Evolutionary conservation across 164 flowering plant genomes (phyloP), one percentile per base, ranked within the genome.

Genomic region (Platanus orientalis): DNA sequence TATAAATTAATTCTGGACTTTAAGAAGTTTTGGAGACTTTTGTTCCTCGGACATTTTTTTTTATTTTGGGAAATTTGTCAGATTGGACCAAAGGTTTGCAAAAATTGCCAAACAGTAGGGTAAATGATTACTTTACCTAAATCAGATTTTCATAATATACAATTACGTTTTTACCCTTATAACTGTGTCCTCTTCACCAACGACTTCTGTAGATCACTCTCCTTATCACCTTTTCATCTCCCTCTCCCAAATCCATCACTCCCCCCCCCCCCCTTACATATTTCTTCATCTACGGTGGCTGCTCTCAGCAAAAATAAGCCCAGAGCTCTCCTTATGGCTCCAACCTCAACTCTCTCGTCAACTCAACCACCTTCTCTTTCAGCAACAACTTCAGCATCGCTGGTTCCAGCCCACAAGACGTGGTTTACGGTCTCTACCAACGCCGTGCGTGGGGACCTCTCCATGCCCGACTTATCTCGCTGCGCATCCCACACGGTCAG

Each of bases 361-460:
- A 87, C 90, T 86, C 97, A 16, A 97, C 98, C 75, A 78, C 92
- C 21, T 80, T 71, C 75, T 55, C 84, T 6, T 50, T 89, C 69
- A 90, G 80, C 91, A 89, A 87, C 89, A 86, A 86, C 68, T 87
- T 68, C 84, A 82, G 83, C 66, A 67, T 86, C 72, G 21, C 68
- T 48, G 84, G 81, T 49, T 73, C 86, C 17, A 61, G 62, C 74
- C 75, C 83, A 11, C 69, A 69, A 40, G 88, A 85, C 75, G 71
- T 74, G 12, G 72, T 86, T 34, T 86, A 81, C 72, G 97, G 98
- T n/a, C 83, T 94, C 54, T 90, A 71, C 84, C 98, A 94, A 60
- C 90, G 98, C 77, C 78, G 93, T n/a, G n/a, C n/a, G n/a, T 5
- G 95, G 90, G 13, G 96, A 90, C 80, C 78, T 94, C 58, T 50